These are phyloP conservation scores for Phytophthora pluvialis DNA, from an alignment of 352 stramenopile species.

Conservation along the genomic window DNA sequence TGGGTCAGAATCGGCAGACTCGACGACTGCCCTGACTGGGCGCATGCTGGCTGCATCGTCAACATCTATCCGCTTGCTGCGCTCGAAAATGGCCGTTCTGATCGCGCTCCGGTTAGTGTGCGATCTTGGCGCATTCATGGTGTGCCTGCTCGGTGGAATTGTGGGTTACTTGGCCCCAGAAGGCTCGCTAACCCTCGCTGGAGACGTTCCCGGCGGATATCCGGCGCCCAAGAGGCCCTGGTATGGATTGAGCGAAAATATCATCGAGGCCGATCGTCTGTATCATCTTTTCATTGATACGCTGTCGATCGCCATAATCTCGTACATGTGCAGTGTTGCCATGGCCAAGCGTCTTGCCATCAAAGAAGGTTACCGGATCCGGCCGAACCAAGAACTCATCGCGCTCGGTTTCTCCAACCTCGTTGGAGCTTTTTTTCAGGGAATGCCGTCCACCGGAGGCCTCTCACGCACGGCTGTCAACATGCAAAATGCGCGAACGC, in stretches of 20 bases:
- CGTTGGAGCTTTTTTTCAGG: conserved; percentile 86
- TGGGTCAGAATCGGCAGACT: conserved; percentile 52
- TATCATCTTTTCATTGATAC: conserved; percentile 74
- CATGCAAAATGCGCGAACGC: conserved; percentile 87
- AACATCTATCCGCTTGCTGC: conserved; percentile 33
- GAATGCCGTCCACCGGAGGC: conserved; percentile 90
- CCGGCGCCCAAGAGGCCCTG: conserved; percentile 60
- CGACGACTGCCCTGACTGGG: conserved; percentile 56
- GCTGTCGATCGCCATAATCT: conserved; percentile 87
- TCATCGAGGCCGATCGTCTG: conserved; percentile 62
- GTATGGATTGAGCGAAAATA: conserved; percentile 44
- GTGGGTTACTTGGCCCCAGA: conserved; percentile 66
- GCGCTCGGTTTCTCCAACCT: conserved; percentile 93
- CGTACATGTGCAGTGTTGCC: conserved; percentile 93
- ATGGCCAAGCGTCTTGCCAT: conserved; percentile 88
- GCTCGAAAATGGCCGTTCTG: conserved; percentile 41
- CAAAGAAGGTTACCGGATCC: conserved; percentile 83
- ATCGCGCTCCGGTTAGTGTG: conserved; percentile 56
- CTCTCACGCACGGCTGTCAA: conserved; percentile 94
- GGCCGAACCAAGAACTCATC: conserved; percentile 90
- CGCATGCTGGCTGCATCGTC: conserved; percentile 39
- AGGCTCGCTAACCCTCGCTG: conserved; percentile 76
- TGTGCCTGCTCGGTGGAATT: conserved; percentile 80
- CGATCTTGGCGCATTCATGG: conserved; percentile 74
- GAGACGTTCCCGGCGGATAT: conserved; percentile 72